Evolutionary conservation across 768 basidiomycete genomes (phyloP).

Genomic region (Mycena capillaripes): DNA sequence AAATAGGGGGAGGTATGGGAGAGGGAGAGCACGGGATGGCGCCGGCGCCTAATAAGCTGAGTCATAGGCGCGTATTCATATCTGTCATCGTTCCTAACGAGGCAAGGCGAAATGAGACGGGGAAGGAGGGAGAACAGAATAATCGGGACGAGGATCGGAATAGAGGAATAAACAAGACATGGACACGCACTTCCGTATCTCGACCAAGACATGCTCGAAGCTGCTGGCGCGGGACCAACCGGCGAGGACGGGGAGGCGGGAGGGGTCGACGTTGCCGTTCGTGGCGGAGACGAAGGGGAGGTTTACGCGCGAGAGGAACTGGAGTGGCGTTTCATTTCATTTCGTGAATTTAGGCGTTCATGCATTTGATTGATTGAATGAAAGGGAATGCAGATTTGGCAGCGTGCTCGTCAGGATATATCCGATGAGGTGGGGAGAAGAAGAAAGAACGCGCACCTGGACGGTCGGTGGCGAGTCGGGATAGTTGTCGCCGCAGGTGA

Average conservation of each 20-base stretch:
- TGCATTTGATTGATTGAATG: too few relatives aligned
- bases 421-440: neutral
- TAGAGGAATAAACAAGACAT: neutral
- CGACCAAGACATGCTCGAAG: conserved; percentile 92
- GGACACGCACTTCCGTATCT: conserved; percentile 85
- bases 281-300: conserved; percentile 88
- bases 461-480: conserved; percentile 85
- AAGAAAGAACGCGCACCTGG: conserved; percentile 47
- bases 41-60: too few relatives aligned
- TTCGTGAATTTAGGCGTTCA: too few relatives aligned
- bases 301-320: conserved; percentile 90
- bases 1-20: neutral
- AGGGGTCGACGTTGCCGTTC: conserved; percentile 84
- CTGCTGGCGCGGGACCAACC: conserved; percentile 84
- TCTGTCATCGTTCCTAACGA: too few relatives aligned
- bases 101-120: too few relatives aligned
- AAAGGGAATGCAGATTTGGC: too few relatives aligned
- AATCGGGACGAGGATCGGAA: neutral
- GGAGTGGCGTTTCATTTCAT: too few relatives aligned
- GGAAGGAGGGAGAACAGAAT: too few relatives aligned
- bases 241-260: conserved; percentile 78
- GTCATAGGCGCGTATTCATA: too few relatives aligned
- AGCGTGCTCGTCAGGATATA: too few relatives aligned
- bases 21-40: too few relatives aligned
- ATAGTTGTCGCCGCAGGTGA: conserved; percentile 83